Evolutionary conservation across 352 stramenopile species (phyloP), one percentile per base, ranked within the genome.

Genomic region (Phytophthora nicotianae): DNA sequence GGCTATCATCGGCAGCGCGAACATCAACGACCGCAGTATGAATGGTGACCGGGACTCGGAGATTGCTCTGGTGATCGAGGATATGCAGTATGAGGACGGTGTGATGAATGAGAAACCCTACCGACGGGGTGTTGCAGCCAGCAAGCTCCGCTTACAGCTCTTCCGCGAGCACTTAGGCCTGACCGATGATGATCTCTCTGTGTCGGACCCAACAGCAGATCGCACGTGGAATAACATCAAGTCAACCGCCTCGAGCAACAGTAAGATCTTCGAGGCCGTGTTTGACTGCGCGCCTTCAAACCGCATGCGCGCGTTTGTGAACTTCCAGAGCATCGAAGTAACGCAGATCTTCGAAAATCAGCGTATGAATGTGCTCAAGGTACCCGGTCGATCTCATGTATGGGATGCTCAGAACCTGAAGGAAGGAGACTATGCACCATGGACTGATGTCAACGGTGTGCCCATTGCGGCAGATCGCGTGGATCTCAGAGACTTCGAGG

Each of bases 11-110:
- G 94, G 95, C 17, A 97, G 87, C 51, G 95, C 93, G 9, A 98
- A 98, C 76, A 98, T 98, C 52, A 98, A 98, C 50, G 93, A 98
- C 62, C 89, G 95, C 7, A 98, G 90, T 62, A 95, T 98, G 83
- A 90, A 91, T 46, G 95, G 94, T 37, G 87, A 97, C 42, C 90
- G 93, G 40, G 88, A 96, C 59, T 95, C 86, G 20, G 88, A 96
- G 41, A 96, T 96, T 62, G 88, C 81, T 20, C 52, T 96, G 26
- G 75, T 96, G 52, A 83, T 96, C 10, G 86, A 96, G 58, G 88
- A 96, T 48, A 83, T 87, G 54, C 76, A 91, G 50, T 90, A 92
- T 68, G 76, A 91, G 35, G 81, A 90, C 21, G 83, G 85, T 27
- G 38, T 75, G 17, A 92, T 92, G 82, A 90, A 92, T 57, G 83